Base-by-base conservation (phyloP, 2,329 filamentous ascomycete genomes). In the Thyridium curvatum region DNA sequence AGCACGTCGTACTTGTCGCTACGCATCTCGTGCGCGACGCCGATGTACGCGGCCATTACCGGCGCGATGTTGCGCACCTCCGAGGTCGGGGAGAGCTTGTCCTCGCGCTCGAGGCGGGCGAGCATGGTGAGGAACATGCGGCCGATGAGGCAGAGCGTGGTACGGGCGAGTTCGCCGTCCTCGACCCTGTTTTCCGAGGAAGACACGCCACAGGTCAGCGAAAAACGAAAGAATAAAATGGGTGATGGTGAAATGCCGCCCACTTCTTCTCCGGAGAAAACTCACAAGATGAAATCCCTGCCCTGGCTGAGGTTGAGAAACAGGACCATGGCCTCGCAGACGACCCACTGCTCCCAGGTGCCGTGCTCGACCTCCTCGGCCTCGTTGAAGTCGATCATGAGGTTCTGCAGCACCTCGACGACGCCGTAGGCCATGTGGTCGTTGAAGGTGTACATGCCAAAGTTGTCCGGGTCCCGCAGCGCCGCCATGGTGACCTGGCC, bases 371-470 rank as follows among this genome's bases (percentile, higher is more conserved):
- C 58, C 36, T 62, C 54, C 1, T 46, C 39, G 4, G 51, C 59
- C 34, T 62, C 55, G 0, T 47, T 43, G 31, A 52, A 63, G 42
- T 65, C 61, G 6, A 66, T 47, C 2, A 71, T 32, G 6, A 59
- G 41, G 37, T 71, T 72, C 47, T 71, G 55, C 4, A 69, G 17
- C 0, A 66, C 45, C 50, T 72, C 66, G 1, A 71, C 32, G 8
- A 52, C 37, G 2, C 67, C 68, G 33, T 66, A 69, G 4, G 41
- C 51, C 5, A 37, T 47, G 34, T 62, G 62, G 42, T 70, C 62
- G 37, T 69, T 71, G 48, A 57, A 68, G 3, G 60, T 60, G 46
- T 67, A 53, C 60, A 71, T 64, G 7, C 14, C 14, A 32, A 71
- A 69, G 30, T 42, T 43, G 35, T 71, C 65, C 2, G 60, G 64